Conservation (phyloP, 1,139 yeast species). For the Debaryomyces sp. region DNA sequence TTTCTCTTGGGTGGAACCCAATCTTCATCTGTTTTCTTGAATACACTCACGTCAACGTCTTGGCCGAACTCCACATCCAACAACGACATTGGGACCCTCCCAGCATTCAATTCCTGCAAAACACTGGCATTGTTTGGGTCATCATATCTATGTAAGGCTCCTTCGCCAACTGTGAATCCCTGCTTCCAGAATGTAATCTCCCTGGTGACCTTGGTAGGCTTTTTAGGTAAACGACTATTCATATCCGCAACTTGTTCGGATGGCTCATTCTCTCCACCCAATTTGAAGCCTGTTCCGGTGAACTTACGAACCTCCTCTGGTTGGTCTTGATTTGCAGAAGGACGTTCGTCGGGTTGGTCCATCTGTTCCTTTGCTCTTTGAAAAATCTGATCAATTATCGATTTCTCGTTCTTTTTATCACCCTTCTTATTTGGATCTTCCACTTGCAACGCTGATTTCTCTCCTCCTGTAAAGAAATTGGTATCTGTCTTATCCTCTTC, state of each 20-base stretch:
- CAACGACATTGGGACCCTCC: slow-evolving; percentile 89
- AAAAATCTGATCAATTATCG: slow-evolving; percentile 49
- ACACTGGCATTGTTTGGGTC: slow-evolving; percentile 84
- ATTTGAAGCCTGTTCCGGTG: slow-evolving; percentile 76
- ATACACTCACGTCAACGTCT: slow-evolving; percentile 93
- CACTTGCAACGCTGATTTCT: slow-evolving; percentile 90
- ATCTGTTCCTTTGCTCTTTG: slow-evolving; percentile 48
- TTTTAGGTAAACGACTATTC: slow-evolving; percentile 28
- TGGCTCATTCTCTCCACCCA: slow-evolving; percentile 66
- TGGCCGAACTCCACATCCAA: slow-evolving; percentile 87
- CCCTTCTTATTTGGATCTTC: slow-evolving; percentile 76
- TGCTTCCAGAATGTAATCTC: slow-evolving; percentile 94
- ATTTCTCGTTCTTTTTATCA: slow-evolving; percentile 54
- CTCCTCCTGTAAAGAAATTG: slow-evolving; percentile 93
- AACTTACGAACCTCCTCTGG: slow-evolving; percentile 33
- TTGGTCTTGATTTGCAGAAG: slow-evolving; percentile 31
- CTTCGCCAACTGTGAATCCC: slow-evolving; percentile 94
- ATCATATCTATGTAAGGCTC: slow-evolving; percentile 81
- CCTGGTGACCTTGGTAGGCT: slow-evolving; percentile 59
- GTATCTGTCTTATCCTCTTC: slow-evolving; percentile 69
- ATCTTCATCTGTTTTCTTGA: slow-evolving; percentile 78
- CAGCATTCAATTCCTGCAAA: slow-evolving; percentile 79
- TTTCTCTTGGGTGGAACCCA: slow-evolving; percentile 71
- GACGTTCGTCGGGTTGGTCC: slow-evolving; percentile 48
- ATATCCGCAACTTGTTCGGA: slow-evolving; percentile 40